phyloP scores from a whole-genome alignment of 306 rosid genomes.

The Vigna mungo region DNA sequence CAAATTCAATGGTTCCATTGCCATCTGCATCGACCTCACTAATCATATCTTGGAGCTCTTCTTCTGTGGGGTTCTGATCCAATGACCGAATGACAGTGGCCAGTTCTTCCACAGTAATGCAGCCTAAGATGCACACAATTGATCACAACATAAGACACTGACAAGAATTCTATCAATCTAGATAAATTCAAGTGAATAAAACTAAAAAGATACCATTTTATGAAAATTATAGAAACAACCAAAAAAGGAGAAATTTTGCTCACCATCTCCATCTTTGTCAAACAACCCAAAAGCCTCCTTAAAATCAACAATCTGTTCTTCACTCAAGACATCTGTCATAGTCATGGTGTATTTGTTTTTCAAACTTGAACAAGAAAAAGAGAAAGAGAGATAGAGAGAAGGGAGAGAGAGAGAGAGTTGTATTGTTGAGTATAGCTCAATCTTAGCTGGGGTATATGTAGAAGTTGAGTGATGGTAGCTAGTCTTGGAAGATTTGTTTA shows the following conservation, averaged over 20 bases:
- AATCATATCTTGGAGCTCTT: constrained; percentile 93
- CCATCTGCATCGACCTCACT: constrained; percentile 87
- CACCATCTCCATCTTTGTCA: constrained; percentile 98
- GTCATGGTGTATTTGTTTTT: constrained; percentile 53
- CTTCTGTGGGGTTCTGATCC: constrained; percentile 95
- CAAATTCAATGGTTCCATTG: constrained; percentile 94
- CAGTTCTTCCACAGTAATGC: constrained; percentile 93
- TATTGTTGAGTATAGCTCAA: constrained; percentile 65
- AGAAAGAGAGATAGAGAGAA: constrained; percentile 22
- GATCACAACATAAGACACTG: background rate
- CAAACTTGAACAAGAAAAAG: constrained; percentile 16
- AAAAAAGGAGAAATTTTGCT: constrained; percentile 36
- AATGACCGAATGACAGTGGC: constrained; percentile 92
- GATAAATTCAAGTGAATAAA: background rate
- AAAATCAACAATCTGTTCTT: constrained; percentile 92
- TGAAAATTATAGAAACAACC: background rate
- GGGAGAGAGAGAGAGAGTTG: constrained; percentile 28
- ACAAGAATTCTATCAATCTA: background rate
- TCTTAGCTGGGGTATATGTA: constrained; percentile 88
- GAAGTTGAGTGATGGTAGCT: constrained; percentile 47
- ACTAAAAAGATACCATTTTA: background rate
- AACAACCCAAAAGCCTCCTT: constrained; percentile 90
- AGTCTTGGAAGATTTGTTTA: constrained; percentile 33
- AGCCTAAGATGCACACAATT: constrained; percentile 58
- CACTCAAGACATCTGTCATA: constrained; percentile 78